phyloP scores from a whole-genome alignment of 2,329 filamentous ascomycete genomes.

The Beauveria medogensis region DNA sequence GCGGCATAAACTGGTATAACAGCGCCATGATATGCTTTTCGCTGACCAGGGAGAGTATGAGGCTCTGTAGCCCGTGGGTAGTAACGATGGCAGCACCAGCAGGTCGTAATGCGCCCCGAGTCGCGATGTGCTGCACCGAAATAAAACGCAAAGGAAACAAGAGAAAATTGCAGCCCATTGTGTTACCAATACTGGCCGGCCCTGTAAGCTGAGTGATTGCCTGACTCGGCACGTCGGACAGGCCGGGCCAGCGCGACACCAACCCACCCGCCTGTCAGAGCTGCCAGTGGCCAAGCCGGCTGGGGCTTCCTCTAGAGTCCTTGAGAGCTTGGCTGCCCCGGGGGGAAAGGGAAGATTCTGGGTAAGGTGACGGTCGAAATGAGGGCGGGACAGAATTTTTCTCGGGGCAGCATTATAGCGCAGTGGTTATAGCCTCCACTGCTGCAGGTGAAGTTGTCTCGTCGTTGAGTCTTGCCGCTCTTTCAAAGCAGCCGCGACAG shows the following conservation, averaged over 20 bases:
- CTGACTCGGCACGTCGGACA: neutral
- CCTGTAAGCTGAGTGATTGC: neutral
- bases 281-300: neutral
- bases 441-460: neutral
- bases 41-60: neutral
- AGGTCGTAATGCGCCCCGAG: neutral
- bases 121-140: neutral
- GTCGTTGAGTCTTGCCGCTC: too few species aligned
- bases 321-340: neutral
- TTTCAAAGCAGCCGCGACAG: neutral
- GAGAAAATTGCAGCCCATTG: neutral
- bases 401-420: neutral
- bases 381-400: neutral
- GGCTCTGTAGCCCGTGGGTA: neutral
- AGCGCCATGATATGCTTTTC: neutral
- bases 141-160: neutral
- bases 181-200: too few species aligned
- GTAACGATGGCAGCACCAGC: neutral
- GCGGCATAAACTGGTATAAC: neutral
- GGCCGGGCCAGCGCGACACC: neutral
- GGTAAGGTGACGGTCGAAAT: slow-evolving; percentile 6
- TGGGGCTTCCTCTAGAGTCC: neutral
- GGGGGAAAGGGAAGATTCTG: slow-evolving; percentile 9
- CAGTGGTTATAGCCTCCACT: slow-evolving; percentile 2
- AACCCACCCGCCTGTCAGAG: neutral